Base-by-base conservation (phyloP, 2,329 filamentous ascomycete species). In the Penicillium italicum region DNA sequence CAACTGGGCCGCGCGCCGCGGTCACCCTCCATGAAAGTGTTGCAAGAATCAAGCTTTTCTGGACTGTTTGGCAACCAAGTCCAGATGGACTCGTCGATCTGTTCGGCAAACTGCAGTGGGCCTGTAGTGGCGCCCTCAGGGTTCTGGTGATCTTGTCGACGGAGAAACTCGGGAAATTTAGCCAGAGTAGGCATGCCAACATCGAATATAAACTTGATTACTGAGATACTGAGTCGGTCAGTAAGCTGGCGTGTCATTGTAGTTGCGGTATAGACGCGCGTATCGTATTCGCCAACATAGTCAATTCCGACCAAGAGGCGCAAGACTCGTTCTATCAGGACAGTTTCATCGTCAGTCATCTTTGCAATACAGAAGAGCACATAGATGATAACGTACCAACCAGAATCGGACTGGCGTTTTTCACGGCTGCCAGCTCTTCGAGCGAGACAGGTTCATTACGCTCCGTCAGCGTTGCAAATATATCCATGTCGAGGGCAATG, bases 1-100 rank as follows among this genome's bases (percentile, higher is more conserved):
- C 64, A 69, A 45, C 58, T 45, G 1, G 38, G 34, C 24, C 47
- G 47, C 18, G 46, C 59, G 4, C 34, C 58, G 5, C 63, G 61
- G 16, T 52, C 51, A n/a, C 58, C 60, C 3, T 58, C 57, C 60
- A 68, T 66, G 20, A 65, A 69, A 2, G 60, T 59, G 36, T 69
- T 62, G 58, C 63, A 68, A 22, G 48, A 49, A 18, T 53, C 48
- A 7, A 58, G 43, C 2, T 38, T 28, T n/a, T 53, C 53, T 1
- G 60, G 56, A 20, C 59, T 41, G 10, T 55, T 44, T 16, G 53
- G 33, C 14, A 61, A 45, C 52, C 59, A 66, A 11, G 60, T 52
- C 49, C 61, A 69, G 10, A 50, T 26, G 1, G 58, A 41, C 11
- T 51, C 46, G 1, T 57, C 37, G 1, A 60, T 61, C 9, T 62